Percentiles rank a stretch among this genome's conserved stretches.
phyloP scores from a whole-genome alignment of 2,329 filamentous ascomycete genomes.

The Alternaria incomplexa region DNA sequence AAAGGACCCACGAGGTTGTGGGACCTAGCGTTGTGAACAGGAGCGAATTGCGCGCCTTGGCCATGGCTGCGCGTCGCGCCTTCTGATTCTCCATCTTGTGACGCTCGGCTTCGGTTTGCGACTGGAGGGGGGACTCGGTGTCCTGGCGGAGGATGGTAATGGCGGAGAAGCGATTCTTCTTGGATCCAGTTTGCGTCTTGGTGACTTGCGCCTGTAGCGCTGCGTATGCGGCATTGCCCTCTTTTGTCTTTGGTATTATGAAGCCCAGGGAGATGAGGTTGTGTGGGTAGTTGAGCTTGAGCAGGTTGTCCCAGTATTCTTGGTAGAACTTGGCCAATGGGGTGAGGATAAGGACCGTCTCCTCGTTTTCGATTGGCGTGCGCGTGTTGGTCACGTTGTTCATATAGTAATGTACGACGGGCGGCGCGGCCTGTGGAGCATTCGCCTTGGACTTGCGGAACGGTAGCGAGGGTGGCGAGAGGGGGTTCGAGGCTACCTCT shows the following conservation, averaged over 20 bases:
- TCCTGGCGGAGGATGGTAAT: conserved; percentile 96
- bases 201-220: conserved; percentile 84
- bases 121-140: conserved; percentile 79
- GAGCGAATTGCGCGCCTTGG: conserved; percentile 89
- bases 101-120: conserved; percentile 85
- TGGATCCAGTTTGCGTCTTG: conserved; percentile 82
- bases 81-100: conserved; percentile 95
- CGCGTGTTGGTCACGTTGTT: conserved; percentile 89
- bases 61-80: conserved; percentile 84
- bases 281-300: conserved; percentile 85
- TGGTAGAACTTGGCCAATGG: conserved; percentile 93
- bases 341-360: conserved; percentile 89
- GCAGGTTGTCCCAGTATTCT: conserved; percentile 92
- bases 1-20: conserved; percentile 92
- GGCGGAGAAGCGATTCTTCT: conserved; percentile 84
- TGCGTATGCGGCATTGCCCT: conserved; percentile 85
- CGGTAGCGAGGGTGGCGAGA: conserved; percentile 76
- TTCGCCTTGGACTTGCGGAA: conserved; percentile 71
- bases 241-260: conserved; percentile 91
- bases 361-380: conserved; percentile 76
- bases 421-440: conserved; percentile 69
- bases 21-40: conserved; percentile 95
- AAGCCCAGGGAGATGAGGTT: conserved; percentile 94
- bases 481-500: conserved; percentile 68
- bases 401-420: conserved; percentile 90